phyloP scores from a whole-genome alignment of 1,139 yeast genomes.

The Taiozyma onychis region DNA sequence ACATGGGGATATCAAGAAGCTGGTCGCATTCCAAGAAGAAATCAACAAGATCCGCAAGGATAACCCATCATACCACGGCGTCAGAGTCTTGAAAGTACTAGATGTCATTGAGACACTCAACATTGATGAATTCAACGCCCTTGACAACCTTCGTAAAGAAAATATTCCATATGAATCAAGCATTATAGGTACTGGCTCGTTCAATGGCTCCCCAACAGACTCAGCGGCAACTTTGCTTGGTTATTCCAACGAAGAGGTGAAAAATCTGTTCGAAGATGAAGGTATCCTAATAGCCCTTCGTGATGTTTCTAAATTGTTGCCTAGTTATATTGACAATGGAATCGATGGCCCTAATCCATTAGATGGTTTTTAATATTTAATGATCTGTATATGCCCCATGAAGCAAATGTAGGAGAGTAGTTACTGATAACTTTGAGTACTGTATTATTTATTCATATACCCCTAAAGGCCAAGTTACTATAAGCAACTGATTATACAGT shows the following conservation, averaged over 20 bases:
- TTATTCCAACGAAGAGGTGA: neutral
- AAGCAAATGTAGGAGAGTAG: no score
- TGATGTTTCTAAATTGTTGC: neutral
- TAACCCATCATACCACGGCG: conserved; percentile 4
- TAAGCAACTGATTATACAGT: neutral
- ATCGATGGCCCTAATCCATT: neutral
- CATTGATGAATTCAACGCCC: conserved; percentile 2
- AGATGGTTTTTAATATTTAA: neutral
- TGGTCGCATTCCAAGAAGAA: conserved; percentile 4
- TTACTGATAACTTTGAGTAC: neutral
- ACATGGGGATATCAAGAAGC: conserved; percentile 2
- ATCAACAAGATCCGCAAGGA: conserved; percentile 4
- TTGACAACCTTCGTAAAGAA: neutral
- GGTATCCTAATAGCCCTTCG: neutral
- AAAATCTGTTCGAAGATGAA: neutral
- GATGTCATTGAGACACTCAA: conserved; percentile 7
- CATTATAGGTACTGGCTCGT: neutral
- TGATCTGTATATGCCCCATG: neutral
- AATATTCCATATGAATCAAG: neutral
- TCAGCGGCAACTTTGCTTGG: neutral
- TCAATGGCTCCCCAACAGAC: neutral
- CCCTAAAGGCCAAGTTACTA: neutral
- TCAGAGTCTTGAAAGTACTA: conserved; percentile 5
- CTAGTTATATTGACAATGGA: neutral
- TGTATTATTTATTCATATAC: neutral